Conservation (phyloP, 331 rosid species). For the Malus hybrid region DNA sequence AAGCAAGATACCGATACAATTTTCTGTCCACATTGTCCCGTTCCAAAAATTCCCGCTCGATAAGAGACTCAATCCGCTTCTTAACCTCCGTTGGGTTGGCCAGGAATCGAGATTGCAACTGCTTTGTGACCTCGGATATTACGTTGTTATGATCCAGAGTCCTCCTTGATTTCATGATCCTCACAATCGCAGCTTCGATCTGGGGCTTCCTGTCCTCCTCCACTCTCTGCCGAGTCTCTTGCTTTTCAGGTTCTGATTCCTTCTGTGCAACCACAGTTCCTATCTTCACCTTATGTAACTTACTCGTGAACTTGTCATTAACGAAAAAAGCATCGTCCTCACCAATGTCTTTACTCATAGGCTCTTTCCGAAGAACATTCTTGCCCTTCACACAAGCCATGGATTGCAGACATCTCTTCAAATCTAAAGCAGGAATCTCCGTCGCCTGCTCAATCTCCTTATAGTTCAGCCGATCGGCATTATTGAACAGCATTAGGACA, state of each 20-base stretch:
- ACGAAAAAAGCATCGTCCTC: conserved; percentile 71
- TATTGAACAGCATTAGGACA: conserved; percentile 79
- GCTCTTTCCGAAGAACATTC: conserved; percentile 85
- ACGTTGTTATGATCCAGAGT: conserved; percentile 81
- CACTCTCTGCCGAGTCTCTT: conserved; percentile 87
- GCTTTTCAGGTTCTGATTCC: conserved; percentile 85
- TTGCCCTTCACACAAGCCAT: conserved; percentile 89
- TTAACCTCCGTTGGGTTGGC: conserved; percentile 87
- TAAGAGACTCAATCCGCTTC: conserved; percentile 78
- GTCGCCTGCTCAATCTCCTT: conserved; percentile 93
- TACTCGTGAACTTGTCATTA: conserved; percentile 78
- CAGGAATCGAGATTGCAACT: conserved; percentile 70
- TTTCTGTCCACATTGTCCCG: conserved; percentile 62
- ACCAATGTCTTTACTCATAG: conserved; percentile 78
- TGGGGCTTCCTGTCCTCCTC: conserved; percentile 97
- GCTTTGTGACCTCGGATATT: conserved; percentile 83
- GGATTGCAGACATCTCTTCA: conserved; percentile 87
- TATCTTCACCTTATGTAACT: conserved; percentile 82
- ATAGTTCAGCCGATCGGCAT: conserved; percentile 58
- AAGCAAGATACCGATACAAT: conserved; percentile 77
- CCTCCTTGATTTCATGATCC: conserved; percentile 87
- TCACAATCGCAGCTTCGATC: conserved; percentile 81
- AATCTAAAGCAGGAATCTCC: conserved; percentile 69
- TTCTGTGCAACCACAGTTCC: conserved; percentile 93
- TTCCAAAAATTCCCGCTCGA: conserved; percentile 84